Evolutionary conservation across 169 alveolate species (phyloP).

Genomic region (Cardiosporidium cionae): DNA sequence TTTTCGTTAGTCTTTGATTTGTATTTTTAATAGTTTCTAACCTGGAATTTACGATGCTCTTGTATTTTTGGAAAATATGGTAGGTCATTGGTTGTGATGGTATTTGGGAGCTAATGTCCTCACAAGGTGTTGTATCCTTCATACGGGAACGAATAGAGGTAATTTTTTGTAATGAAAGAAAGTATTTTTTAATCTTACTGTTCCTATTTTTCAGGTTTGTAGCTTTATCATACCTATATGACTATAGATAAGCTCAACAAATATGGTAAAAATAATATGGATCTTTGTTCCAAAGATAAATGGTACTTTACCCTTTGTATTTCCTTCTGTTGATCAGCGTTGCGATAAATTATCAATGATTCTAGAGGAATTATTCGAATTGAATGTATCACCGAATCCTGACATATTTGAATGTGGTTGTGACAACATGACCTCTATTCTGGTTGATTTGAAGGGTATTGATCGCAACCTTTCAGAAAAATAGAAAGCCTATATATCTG

Average conservation of each 20-base stretch:
- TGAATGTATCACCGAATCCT: constrained; percentile 31
- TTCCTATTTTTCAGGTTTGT: too few species aligned
- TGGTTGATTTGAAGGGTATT: constrained; percentile 27
- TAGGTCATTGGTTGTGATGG: constrained; percentile 43
- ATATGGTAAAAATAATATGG: too few species aligned
- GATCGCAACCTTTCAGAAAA: too few species aligned
- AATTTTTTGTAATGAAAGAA: background rate
- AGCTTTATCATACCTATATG: too few species aligned
- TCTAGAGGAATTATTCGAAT: constrained; percentile 26
- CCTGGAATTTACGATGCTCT: background rate
- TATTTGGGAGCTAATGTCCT: constrained; percentile 33
- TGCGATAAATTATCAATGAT: constrained; percentile 19
- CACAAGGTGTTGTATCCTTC: constrained; percentile 33
- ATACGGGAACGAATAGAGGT: constrained; percentile 30
- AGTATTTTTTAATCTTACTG: background rate
- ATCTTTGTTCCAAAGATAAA: too few species aligned
- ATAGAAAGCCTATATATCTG: too few species aligned
- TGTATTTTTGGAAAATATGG: background rate
- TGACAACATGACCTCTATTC: constrained; percentile 41
- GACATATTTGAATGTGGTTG: constrained; percentile 37
- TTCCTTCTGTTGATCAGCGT: too few species aligned
- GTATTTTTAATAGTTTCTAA: too few species aligned
- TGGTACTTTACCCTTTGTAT: too few species aligned
- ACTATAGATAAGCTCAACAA: too few species aligned
- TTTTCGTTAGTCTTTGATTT: too few species aligned